Base-by-base conservation (phyloP, 257 asterid genomes). In the Solanum corneliomulleri region DNA sequence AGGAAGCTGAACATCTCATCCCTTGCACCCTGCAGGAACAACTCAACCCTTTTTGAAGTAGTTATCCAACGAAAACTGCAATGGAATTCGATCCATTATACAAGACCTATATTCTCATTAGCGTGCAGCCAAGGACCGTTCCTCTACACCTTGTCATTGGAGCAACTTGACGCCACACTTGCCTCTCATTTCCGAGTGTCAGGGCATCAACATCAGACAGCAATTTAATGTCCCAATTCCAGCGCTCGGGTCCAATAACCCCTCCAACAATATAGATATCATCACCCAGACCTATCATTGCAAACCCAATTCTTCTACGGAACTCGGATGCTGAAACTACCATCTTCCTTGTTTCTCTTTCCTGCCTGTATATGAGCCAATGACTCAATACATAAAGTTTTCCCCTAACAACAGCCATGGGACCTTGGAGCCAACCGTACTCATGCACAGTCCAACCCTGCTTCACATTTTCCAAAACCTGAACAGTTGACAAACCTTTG, bases 351-450 rank as follows among this genome's bases (percentile, higher is more conserved):
- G 92, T 91, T 58, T 96, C 94, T 89, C 88, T 91, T 85, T 96
- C 99, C 90, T 94, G 99, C 91, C 90, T 94, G 92, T 85, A 95
- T 83, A 97, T 94, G 83, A 92, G 94, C 71, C 98, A 95, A 78
- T 97, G 95, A 75, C 95, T 94, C 99, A 97, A 92, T 66, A 96
- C 90, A 89, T 97, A 97, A 16, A 97, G 95, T 92, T 92, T 90
- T 85, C 97, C 98, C 86, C 89, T 96, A 29, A 96, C 94, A 52
- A 96, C 98, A 11, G 99, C 93, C 98, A 93, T 93, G 7, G 99
- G 99, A 7, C 99, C 98, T 91, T 96, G 99, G 31, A 95, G 95
- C 99, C 99, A 97, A 18, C 97, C 92, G 77, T 89, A 94, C 88
- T 96, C 98, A 29, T 91, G 94, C 31, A 96, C 99, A 0, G 90